Conservation (phyloP, 139 green algal genomes). For the Picochlorum sp. region DNA sequence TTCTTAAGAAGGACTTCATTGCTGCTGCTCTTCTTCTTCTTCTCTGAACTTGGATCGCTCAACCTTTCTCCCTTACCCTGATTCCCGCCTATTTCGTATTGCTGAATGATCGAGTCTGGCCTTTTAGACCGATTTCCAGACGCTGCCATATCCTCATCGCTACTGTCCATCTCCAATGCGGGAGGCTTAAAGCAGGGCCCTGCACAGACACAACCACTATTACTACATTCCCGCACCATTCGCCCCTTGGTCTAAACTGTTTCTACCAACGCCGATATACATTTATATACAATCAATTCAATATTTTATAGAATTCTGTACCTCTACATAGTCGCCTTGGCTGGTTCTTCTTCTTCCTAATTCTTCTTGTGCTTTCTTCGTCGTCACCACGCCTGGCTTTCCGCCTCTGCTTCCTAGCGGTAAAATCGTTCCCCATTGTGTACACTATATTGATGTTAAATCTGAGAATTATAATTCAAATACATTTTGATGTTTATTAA, state of each 20-base stretch:
- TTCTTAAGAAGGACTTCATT: no score
- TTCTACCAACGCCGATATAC: no score
- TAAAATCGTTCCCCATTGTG: slow-evolving; percentile 61
- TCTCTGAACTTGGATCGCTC: no score
- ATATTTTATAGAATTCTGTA: background rate
- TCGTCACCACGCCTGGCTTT: slow-evolving; percentile 23
- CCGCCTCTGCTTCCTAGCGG: slow-evolving; percentile 42
- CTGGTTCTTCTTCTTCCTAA: slow-evolving; percentile 26
- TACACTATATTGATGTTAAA: no score
- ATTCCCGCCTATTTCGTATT: no score
- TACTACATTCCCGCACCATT: no score
- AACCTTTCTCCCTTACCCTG: no score
- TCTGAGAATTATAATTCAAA: no score
- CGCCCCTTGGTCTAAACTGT: no score
- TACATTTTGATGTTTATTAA: no score
- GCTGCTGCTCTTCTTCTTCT: no score
- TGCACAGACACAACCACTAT: background rate
- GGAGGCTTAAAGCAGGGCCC: slow-evolving; percentile 11
- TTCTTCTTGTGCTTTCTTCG: slow-evolving; percentile 2
- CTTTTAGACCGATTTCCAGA: background rate
- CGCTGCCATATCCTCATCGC: background rate
- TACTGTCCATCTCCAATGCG: slow-evolving; percentile 2
- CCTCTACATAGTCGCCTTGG: slow-evolving; percentile 28
- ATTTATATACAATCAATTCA: background rate
- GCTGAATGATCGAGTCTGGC: no score